Evolutionary conservation across 2,329 filamentous ascomycete genomes (phyloP), one percentile per base, ranked within the genome.

Genomic region (Ambrosiella xylebori): DNA sequence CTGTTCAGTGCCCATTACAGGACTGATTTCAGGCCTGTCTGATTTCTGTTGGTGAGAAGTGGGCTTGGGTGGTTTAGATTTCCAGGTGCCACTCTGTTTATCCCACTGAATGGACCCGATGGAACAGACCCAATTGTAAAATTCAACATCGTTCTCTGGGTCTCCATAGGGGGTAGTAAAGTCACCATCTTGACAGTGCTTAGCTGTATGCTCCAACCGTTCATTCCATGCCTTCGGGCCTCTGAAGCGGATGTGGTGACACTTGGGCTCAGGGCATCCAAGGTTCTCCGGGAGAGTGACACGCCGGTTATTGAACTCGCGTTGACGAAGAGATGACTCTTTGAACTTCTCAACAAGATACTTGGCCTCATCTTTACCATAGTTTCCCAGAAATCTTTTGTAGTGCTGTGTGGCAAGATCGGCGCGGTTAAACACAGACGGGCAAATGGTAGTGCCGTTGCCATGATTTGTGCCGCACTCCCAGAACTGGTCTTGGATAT

Each of bases 321-420:
- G 27, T 4, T 27, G 27, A 27, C 39, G 39, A n/a, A 41, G 39
- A 41, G 39, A 11, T 6, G 6, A 8, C 27, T 35, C n/a, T n/a
- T 64, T 68, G 64, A 69, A 74, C 60, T 65, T 66, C 59, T 69
- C 70, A 35, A 68, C 64, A 58, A 69, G 66, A 57, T 69, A 71
- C 60, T 70, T 71, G 51, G 71, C 64, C 1, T 68, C 62, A 57
- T 75, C 68, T 7, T 35, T n/a, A 51, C 1, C 19, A 7, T 13
- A 0, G 79, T 77, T 0, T 47, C 78, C 74, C 13, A 54, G 90
- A 87, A 94, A 94, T 52, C 91, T 84, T 5, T 87, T 79, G 1
- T 91, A 76, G 66, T 96, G 91, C 65, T 95, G 88, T 0, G 85
- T 88, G 71, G 90, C 95, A 8, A 96, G 79, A 65, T 96, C 90